Percentiles rank a stretch among this genome's conserved stretches.
Evolutionary conservation across 1,284 basidiomycete species (phyloP).

Genomic region (Malassezia restricta): DNA sequence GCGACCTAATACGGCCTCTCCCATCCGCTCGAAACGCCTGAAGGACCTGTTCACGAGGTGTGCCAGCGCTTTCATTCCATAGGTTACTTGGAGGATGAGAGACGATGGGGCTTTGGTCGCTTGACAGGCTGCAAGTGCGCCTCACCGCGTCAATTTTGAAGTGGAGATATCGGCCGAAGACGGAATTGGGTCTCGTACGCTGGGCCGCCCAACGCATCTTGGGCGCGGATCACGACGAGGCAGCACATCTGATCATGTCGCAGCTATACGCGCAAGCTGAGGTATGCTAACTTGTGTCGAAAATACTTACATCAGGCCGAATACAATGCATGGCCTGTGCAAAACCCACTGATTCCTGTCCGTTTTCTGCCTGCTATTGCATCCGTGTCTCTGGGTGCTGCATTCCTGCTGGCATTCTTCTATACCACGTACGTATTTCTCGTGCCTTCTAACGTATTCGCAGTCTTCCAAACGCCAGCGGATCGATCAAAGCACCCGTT

Average conservation of each 20-base stretch:
- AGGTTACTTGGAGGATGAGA: not conserved
- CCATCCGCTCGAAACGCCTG: slow-evolving; percentile 7
- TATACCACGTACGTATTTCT: slow-evolving; percentile 31
- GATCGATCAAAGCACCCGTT: slow-evolving; percentile 18
- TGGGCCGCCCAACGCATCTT: too few relatives aligned
- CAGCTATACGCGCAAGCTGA: not conserved
- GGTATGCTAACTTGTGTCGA: not conserved
- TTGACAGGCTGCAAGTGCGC: too few relatives aligned
- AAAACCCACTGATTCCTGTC: slow-evolving; percentile 23
- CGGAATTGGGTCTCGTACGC: too few relatives aligned
- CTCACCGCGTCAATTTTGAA: too few relatives aligned
- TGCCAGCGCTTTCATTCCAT: slow-evolving; percentile 1
- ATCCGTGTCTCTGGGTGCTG: slow-evolving; percentile 19
- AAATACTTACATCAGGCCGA: slow-evolving; percentile 3
- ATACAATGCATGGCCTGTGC: slow-evolving; percentile 4
- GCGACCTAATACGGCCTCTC: slow-evolving; percentile 3
- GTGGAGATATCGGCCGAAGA: not conserved
- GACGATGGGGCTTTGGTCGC: too few relatives aligned
- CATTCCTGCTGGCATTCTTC: slow-evolving; percentile 33
- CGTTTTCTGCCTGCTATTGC: slow-evolving; percentile 25
- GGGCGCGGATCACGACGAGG: too few relatives aligned
- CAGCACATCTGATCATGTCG: not conserved
- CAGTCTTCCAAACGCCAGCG: too few relatives aligned
- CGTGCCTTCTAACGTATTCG: not conserved
- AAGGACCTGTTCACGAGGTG: slow-evolving; percentile 8